phyloP scores from a whole-genome alignment of 2,329 filamentous ascomycete genomes.

The Fusarium guadeloupense region DNA sequence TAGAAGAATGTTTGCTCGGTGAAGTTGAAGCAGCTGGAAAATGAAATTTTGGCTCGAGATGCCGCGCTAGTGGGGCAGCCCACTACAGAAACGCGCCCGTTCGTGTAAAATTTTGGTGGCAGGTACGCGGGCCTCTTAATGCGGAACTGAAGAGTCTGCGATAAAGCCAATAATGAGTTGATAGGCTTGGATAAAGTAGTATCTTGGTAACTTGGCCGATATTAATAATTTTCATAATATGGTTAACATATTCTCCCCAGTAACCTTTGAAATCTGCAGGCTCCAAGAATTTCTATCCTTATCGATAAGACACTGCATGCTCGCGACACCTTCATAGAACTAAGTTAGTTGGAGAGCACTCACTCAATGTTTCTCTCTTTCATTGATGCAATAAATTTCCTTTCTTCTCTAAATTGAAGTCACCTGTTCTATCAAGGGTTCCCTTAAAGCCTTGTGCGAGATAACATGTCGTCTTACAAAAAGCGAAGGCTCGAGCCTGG shows the following conservation, averaged over 20 bases:
- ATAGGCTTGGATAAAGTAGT: background rate
- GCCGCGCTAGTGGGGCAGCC: conserved; percentile 35
- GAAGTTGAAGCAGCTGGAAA: conserved; percentile 34
- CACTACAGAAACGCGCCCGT: conserved; percentile 20
- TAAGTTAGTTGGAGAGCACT: too few species aligned
- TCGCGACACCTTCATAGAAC: too few species aligned
- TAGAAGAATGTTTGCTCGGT: conserved; percentile 20
- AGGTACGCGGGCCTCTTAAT: background rate
- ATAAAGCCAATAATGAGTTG: too few species aligned
- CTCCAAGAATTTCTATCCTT: background rate
- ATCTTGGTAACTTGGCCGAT: background rate
- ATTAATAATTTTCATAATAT: background rate
- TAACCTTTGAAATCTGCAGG: background rate
- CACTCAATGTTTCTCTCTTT: too few species aligned
- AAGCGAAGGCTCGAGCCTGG: too few species aligned
- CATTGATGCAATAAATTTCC: too few species aligned
- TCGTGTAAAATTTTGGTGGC: conserved; percentile 25
- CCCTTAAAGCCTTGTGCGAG: too few species aligned
- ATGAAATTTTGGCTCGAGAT: conserved; percentile 43
- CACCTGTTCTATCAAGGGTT: too few species aligned
- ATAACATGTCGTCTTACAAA: too few species aligned
- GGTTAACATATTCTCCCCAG: background rate
- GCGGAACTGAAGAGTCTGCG: too few species aligned
- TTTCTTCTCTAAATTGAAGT: background rate
- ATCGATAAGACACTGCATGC: background rate